phyloP scores from a whole-genome alignment of 352 stramenopile genomes.

The Phytophthora citrophthora region DNA sequence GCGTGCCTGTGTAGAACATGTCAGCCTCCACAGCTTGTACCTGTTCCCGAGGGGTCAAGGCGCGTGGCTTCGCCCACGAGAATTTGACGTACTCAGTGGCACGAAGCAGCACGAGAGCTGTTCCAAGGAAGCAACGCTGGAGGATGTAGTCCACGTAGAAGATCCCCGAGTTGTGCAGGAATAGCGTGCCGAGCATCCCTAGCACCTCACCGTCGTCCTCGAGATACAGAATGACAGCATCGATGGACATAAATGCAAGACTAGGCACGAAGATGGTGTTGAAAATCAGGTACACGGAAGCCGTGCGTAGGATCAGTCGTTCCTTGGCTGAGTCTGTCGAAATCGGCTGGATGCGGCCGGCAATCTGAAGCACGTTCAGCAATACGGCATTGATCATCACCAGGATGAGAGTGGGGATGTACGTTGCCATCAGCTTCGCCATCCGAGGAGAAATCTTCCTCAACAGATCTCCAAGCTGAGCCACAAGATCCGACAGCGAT shows the following conservation, averaged over 20 bases:
- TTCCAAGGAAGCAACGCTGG: conserved; percentile 83
- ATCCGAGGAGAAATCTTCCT: conserved; percentile 76
- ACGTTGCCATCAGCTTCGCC: conserved; percentile 79
- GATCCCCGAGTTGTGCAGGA: conserved; percentile 89
- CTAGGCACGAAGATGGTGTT: conserved; percentile 90
- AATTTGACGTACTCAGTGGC: conserved; percentile 86
- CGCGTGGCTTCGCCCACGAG: conserved; percentile 77
- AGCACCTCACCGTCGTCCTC: conserved; percentile 76
- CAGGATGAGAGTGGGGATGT: conserved; percentile 86
- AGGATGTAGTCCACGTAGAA: conserved; percentile 91
- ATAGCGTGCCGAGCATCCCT: conserved; percentile 83
- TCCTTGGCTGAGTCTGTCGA: conserved; percentile 88
- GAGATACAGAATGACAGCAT: conserved; percentile 81
- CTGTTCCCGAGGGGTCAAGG: conserved; percentile 76
- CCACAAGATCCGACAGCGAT: conserved; percentile 74
- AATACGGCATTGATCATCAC: conserved; percentile 89
- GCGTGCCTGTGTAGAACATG: conserved; percentile 85
- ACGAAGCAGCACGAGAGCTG: conserved; percentile 74
- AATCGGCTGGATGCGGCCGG: conserved; percentile 84
- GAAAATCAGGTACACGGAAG: conserved; percentile 85
- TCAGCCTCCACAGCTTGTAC: conserved; percentile 75
- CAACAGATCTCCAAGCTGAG: conserved; percentile 59
- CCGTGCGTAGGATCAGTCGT: conserved; percentile 79
- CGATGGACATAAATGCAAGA: conserved; percentile 88
- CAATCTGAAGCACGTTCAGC: conserved; percentile 84